A percentile compares a stretch with the other conserved stretches of the same genome.
Conservation (phyloP, 2,329 filamentous ascomycete species). For the Aspergillus niger region DNA sequence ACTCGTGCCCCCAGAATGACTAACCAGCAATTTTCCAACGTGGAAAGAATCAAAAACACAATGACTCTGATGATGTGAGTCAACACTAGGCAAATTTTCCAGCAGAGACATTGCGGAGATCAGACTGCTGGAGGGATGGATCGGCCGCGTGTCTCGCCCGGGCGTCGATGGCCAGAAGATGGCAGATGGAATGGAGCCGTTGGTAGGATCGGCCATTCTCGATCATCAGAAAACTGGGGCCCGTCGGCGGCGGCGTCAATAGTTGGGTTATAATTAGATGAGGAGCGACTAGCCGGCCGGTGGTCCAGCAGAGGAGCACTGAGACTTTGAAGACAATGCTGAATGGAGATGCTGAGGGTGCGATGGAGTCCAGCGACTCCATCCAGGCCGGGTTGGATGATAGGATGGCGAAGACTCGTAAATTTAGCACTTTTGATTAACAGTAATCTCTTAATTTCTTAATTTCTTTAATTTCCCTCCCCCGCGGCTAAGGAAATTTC, state of each 20-base stretch:
- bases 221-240: conserved; percentile 3
- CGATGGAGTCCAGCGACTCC: background rate
- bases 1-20: too few relatives aligned
- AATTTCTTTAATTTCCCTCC: conserved; percentile 3
- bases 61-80: background rate
- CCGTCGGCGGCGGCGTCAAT: conserved; percentile 17
- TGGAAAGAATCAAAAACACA: background rate
- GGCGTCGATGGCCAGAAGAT: background rate
- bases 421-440: conserved; percentile 3
- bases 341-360: too few relatives aligned
- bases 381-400: background rate
- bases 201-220: background rate
- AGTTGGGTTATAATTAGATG: conserved; percentile 6
- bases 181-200: background rate
- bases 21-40: too few relatives aligned
- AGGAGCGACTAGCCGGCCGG: too few relatives aligned
- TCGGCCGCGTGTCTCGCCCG: conserved; percentile 8
- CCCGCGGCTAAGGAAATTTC: background rate
- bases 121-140: background rate
- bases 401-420: background rate
- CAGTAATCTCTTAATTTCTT: background rate
- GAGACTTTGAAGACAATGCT: too few relatives aligned
- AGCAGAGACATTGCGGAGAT: background rate
- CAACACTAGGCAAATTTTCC: background rate
- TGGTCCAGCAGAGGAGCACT: too few relatives aligned